Conservation (phyloP, 2,329 filamentous ascomycete species). For the Diaporthe ilicicola region DNA sequence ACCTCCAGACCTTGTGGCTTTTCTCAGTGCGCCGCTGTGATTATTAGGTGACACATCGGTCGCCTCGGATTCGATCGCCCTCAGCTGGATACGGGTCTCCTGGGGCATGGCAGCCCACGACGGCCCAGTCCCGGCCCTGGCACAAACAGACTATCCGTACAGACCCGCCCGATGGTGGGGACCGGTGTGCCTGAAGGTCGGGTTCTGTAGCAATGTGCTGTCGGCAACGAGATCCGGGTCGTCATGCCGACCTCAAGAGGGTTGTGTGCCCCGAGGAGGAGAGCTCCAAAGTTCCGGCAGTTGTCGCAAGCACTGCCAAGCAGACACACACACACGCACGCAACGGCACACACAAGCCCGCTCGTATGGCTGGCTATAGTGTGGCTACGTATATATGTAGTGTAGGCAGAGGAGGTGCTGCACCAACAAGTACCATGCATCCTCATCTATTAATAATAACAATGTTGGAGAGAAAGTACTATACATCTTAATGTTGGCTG, state of each 20-base stretch:
- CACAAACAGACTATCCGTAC: conserved; percentile 14
- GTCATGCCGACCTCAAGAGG: neutral
- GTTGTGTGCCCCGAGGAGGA: neutral
- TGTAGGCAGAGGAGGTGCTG: too few relatives aligned
- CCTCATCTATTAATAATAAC: too few relatives aligned
- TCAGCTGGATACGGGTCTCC: neutral
- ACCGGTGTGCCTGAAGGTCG: conserved; percentile 3
- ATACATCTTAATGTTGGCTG: neutral
- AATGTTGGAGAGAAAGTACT: too few relatives aligned
- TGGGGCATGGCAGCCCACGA: neutral
- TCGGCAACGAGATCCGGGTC: conserved; percentile 17
- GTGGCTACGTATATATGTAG: too few relatives aligned
- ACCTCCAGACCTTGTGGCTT: neutral
- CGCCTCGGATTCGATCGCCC: conserved; percentile 15
- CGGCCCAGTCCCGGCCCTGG: conserved; percentile 12
- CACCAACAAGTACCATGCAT: too few relatives aligned
- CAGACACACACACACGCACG: too few relatives aligned
- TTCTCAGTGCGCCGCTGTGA: neutral
- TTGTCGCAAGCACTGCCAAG: too few relatives aligned
- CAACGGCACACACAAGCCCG: neutral
- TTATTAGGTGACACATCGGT: conserved; percentile 22
- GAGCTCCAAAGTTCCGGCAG: conserved; percentile 7
- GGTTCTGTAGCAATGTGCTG: conserved; percentile 2
- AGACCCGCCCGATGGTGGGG: conserved; percentile 10
- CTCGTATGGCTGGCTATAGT: too few relatives aligned